These are phyloP conservation scores for Neurospora pannonica DNA, from an alignment of 495 filamentous ascomycete species.

Conservation along the genomic window DNA sequence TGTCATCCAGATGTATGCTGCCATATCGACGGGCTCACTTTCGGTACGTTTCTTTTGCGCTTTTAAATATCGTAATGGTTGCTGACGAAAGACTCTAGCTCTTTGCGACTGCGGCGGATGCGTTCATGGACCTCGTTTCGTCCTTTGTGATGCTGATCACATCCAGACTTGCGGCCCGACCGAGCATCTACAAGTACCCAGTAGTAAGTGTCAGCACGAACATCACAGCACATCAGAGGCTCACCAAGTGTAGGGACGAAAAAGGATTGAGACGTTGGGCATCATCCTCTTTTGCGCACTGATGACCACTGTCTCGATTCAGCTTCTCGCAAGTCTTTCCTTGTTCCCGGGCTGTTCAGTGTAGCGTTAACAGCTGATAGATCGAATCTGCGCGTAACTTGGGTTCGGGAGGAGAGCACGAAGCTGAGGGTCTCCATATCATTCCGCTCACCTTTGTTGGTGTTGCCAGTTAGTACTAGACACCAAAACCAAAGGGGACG, in stretches of 20 bases:
- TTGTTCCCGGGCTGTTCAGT: neutral
- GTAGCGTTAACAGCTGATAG: conserved; percentile 9
- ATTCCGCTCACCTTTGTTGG: conserved; percentile 44
- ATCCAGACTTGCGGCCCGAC: conserved; percentile 39
- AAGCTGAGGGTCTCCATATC: conserved; percentile 33
- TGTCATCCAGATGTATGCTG: conserved; percentile 50
- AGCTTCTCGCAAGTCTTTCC: conserved; percentile 34
- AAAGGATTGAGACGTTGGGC: conserved; percentile 45
- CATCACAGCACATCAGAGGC: conserved; percentile 1
- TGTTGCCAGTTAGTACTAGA: conserved; percentile 34
- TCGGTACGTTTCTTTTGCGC: conserved; percentile 23
- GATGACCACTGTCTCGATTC: conserved; percentile 48
- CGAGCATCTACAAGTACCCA: conserved; percentile 48
- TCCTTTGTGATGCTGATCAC: conserved; percentile 48
- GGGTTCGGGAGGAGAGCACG: conserved; percentile 24
- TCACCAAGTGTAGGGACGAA: conserved; percentile 35
- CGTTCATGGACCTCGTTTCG: conserved; percentile 52
- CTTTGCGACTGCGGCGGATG: conserved; percentile 49
- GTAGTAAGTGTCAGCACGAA: conserved; percentile 25
- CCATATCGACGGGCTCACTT: conserved; percentile 46
- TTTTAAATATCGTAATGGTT: neutral
- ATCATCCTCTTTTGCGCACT: conserved; percentile 51
- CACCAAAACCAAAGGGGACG: neutral
- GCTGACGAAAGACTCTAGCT: conserved; percentile 22
- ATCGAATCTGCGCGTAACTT: conserved; percentile 41